Evolutionary conservation across 306 rosid species (phyloP).

Genomic region (Corylus americana): DNA sequence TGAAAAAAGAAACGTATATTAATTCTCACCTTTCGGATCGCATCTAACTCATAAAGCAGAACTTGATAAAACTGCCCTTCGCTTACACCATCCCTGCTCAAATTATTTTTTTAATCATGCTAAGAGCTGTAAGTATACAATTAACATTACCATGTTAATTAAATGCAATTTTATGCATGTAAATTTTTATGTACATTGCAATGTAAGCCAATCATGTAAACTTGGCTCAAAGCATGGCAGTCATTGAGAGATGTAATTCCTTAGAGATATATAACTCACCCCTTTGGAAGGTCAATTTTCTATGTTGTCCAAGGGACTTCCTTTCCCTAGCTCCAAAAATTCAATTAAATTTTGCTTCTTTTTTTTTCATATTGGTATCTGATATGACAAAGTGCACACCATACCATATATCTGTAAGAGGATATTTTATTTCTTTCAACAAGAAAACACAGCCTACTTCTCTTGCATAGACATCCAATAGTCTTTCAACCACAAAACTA

Average conservation of each 20-base stretch:
- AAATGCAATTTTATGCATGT: not conserved
- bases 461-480: not conserved
- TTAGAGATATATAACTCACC: not conserved
- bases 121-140: not conserved
- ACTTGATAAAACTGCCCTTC: conserved; percentile 97
- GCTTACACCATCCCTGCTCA: conserved; percentile 86
- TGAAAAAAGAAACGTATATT: not conserved
- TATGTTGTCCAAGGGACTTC: not conserved
- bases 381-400: not conserved
- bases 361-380: not conserved
- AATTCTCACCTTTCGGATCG: conserved; percentile 75
- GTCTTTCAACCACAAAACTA: not conserved
- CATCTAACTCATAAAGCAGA: conserved; percentile 82
- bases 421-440: not conserved
- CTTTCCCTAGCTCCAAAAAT: not conserved
- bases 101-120: conserved; percentile 13
- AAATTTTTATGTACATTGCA: not conserved
- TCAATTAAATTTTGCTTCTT: not conserved
- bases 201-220: not conserved
- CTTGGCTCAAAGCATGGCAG: not conserved
- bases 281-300: not conserved
- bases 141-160: not conserved
- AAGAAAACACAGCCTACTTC: not conserved
- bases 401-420: not conserved
- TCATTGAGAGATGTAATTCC: not conserved